Evolutionary conservation across 176 grass and related monocot genomes (phyloP), one percentile per base, ranked within the genome.

Genomic region (Guadua angustifolia): DNA sequence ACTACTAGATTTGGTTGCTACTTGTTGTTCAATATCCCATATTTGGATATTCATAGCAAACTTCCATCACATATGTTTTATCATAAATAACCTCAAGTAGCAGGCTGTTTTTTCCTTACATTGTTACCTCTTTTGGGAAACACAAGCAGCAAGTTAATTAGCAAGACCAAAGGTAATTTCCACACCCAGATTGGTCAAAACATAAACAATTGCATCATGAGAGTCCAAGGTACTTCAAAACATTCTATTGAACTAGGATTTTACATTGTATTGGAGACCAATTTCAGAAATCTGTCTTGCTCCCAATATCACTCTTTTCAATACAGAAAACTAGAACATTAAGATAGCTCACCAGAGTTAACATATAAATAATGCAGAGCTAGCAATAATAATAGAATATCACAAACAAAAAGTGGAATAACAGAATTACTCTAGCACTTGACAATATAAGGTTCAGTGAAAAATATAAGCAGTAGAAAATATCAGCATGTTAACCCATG

Each of bases 401-500:
- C 25, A 32, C 67, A 71, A 12, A 46, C 39, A 78, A 24, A 12
- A 5, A 16, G 40, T 55, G 49, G 6, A 17, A 68, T 44, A 80
- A 17, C 11, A 67, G 9, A 49, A 71, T 25, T 50, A 71, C 25
- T 61, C 60, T 26, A 16, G 5, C 3, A 4, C 12, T 73, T 49
- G 7, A 52, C 46, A 73, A 52, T 2, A 38, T 0, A 74, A 18
- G 46, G 24, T 32, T 35, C 73, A 58, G 32, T 22, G 0, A 25
- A 22, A 77, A 40, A 9, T 1, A 42, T 58, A 36, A 21, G 22
- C 39, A 25, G 40, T 70, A 43, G 0, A 88, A 42, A 65, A 74
- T 22, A 78, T 72, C 59, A 61, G 83, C 58, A 84, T 73, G 36
- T 19, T 85, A 80, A 71, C 1, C 4, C 53, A 82, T 25, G n/a